These are phyloP conservation scores for Pythium rhizo-oryzae DNA, from an alignment of 352 stramenopile species.

Conservation along the genomic window DNA sequence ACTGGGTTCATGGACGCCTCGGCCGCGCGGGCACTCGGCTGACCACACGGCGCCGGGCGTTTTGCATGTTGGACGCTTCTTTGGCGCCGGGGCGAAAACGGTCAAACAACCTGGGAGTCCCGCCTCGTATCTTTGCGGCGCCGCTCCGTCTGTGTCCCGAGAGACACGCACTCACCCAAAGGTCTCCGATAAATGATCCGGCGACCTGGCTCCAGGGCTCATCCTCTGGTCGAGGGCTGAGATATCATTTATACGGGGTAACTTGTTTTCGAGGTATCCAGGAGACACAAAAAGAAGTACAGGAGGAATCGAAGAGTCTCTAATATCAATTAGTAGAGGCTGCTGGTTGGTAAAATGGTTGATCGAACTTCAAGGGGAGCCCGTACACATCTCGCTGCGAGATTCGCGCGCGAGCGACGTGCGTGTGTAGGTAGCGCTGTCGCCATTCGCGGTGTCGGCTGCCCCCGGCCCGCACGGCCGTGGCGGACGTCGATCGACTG, in stretches of 20 bases:
- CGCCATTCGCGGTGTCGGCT: neutral
- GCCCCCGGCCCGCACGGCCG: too few relatives aligned
- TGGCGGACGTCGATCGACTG: neutral
- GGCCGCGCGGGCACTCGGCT: too few relatives aligned
- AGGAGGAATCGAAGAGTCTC: too few relatives aligned
- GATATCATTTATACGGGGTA: neutral
- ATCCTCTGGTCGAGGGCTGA: neutral
- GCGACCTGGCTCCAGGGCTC: neutral
- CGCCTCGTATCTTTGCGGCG: neutral
- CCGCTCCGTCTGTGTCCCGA: neutral
- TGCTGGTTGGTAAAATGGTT: neutral
- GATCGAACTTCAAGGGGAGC: neutral
- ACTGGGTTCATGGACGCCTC: too few relatives aligned
- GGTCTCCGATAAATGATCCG: neutral
- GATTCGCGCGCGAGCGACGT: neutral
- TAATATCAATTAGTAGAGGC: too few relatives aligned
- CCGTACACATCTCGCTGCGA: neutral
- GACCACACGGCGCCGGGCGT: too few relatives aligned
- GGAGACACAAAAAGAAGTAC: too few relatives aligned
- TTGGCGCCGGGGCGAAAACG: neutral
- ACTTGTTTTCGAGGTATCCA: too few relatives aligned
- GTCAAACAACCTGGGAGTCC: neutral
- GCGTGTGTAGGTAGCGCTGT: conserved; percentile 1
- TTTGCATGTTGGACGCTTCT: neutral
- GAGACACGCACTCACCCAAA: neutral